Conservation (phyloP, 768 basidiomycete genomes). For the Tulasnella sp. region DNA sequence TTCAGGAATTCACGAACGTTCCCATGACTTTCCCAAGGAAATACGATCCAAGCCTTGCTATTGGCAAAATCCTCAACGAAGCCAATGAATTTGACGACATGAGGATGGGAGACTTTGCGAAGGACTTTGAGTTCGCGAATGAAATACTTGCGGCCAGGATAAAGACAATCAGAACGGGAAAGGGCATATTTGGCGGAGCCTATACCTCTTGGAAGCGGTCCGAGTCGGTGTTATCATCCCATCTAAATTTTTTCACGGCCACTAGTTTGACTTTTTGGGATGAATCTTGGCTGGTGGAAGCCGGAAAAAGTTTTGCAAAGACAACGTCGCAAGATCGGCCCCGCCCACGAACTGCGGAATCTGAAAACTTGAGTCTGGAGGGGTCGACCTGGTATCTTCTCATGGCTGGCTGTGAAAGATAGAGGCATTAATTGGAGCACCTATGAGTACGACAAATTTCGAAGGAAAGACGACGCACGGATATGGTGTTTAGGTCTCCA, state of each 20-base stretch:
- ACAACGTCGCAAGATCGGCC: slow-evolving; percentile 5
- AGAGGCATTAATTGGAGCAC: not conserved
- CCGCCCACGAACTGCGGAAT: not conserved
- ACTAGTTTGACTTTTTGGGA: not conserved
- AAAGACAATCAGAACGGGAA: not conserved
- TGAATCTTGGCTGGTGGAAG: not conserved
- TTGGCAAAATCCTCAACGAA: slow-evolving; percentile 4
- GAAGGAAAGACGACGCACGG: not conserved
- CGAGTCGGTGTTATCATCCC: not conserved
- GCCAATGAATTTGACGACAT: not conserved
- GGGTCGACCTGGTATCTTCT: not conserved
- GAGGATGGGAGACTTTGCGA: not conserved
- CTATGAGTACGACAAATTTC: not conserved
- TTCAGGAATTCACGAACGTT: slow-evolving; percentile 9
- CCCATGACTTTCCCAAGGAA: slow-evolving; percentile 2
- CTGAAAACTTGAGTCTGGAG: not conserved
- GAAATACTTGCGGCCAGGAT: not conserved
- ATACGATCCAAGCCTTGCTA: not conserved
- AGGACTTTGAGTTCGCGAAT: slow-evolving; percentile 1
- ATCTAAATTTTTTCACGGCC: not conserved
- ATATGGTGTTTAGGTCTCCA: not conserved
- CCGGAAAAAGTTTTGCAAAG: not conserved
- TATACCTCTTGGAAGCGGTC: not conserved
- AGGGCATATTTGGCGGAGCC: not conserved
- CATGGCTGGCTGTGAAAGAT: not conserved